Percentiles rank a stretch among this genome's conserved stretches.
Evolutionary conservation across 208 protist species (phyloP).

Genomic region (Leishmania mexicana): DNA sequence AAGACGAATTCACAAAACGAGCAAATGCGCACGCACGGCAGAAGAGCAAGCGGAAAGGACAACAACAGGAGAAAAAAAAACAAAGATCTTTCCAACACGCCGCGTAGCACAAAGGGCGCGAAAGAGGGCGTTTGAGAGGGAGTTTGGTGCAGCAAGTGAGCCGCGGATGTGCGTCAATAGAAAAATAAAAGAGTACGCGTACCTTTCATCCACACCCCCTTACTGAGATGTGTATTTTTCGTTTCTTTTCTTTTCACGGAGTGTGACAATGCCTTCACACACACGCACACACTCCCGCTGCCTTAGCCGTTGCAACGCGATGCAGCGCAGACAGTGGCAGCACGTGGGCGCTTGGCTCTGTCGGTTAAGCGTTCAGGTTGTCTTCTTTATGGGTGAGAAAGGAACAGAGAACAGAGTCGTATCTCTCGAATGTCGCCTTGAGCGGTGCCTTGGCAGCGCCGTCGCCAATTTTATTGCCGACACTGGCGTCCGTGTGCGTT

Average conservation of each 20-base stretch:
- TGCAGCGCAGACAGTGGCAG: background rate
- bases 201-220: background rate
- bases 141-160: background rate
- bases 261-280: background rate
- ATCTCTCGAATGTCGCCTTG: background rate
- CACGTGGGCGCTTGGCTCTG: background rate
- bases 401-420: background rate
- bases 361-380: background rate
- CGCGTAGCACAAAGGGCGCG: background rate
- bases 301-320: background rate
- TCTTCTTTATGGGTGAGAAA: background rate
- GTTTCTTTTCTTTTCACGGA: background rate
- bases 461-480: background rate
- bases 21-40: background rate
- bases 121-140: background rate
- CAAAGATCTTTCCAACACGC: background rate
- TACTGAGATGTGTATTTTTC: background rate
- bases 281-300: background rate
- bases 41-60: background rate
- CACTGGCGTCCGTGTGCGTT: background rate
- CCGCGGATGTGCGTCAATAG: background rate
- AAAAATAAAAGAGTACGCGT: conserved; percentile 1
- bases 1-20: background rate
- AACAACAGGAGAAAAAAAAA: background rate
- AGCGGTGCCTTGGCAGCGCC: background rate